A percentile compares a stretch with the other conserved stretches of the same genome.
phyloP scores from a whole-genome alignment of 2,329 filamentous ascomycete genomes.

The Fonsecaea erecta region DNA sequence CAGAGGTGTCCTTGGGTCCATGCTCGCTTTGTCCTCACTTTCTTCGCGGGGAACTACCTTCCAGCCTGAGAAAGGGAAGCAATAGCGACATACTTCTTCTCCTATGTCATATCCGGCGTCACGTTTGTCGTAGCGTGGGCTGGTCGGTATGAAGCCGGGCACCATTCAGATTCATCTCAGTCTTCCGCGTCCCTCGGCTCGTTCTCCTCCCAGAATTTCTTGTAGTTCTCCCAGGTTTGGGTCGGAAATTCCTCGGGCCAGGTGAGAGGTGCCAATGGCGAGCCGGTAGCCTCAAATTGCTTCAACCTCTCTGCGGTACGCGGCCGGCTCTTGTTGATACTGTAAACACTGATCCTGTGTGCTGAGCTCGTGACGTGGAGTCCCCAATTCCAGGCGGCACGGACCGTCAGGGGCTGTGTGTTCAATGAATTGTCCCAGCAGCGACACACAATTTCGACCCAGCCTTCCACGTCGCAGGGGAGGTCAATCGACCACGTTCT shows the following conservation, averaged over 20 bases:
- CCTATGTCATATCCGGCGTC: neutral
- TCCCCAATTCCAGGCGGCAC: slow-evolving; percentile 58
- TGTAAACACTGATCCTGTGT: slow-evolving; percentile 50
- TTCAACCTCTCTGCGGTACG: slow-evolving; percentile 40
- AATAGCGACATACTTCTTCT: neutral
- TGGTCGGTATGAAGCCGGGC: neutral
- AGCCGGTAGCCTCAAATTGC: slow-evolving; percentile 40
- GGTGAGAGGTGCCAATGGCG: slow-evolving; percentile 43
- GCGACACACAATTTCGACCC: slow-evolving; percentile 63
- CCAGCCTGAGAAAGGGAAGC: neutral
- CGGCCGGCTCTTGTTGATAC: slow-evolving; percentile 45
- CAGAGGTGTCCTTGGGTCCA: neutral
- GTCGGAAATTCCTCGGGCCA: slow-evolving; percentile 40
- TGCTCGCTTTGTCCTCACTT: neutral
- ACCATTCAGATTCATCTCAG: neutral
- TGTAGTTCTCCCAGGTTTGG: slow-evolving; percentile 42
- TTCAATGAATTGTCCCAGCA: slow-evolving; percentile 68
- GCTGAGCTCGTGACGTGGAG: slow-evolving; percentile 47
- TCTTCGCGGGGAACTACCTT: too few species aligned
- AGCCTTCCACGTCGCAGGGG: slow-evolving; percentile 66
- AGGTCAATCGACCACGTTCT: slow-evolving; percentile 66
- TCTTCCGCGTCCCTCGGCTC: slow-evolving; percentile 39
- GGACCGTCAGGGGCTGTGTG: slow-evolving; percentile 61
- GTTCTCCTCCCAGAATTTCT: slow-evolving; percentile 41
- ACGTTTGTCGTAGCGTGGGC: too few species aligned